Percentiles rank a stretch among this genome's conserved stretches.
phyloP scores from a whole-genome alignment of 108 stramenopile genomes.

The Seminavis robusta region DNA sequence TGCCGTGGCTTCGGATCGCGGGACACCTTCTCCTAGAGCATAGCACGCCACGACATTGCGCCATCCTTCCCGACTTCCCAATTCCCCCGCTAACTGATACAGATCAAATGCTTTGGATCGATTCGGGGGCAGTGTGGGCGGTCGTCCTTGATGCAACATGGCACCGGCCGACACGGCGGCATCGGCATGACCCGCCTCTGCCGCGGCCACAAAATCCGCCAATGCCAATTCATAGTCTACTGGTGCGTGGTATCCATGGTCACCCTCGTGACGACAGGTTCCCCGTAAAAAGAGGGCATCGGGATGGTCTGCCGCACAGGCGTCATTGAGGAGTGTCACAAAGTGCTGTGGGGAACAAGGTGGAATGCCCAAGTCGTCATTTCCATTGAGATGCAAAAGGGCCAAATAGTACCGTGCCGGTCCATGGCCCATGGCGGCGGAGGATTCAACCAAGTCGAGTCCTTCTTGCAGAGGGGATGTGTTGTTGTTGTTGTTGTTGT shows the following conservation, averaged over 20 bases:
- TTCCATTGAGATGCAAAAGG: conserved; percentile 50
- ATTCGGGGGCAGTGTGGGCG: conserved; percentile 46
- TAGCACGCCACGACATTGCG: conserved; percentile 83
- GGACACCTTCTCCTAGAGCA: conserved; percentile 70
- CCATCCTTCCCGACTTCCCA: conserved; percentile 82
- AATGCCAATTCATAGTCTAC: conserved; percentile 45
- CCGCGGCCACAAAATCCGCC: conserved; percentile 58
- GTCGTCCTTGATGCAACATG: conserved; percentile 50
- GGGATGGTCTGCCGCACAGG: conserved; percentile 46
- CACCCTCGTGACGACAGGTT: conserved; percentile 56
- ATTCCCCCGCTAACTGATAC: conserved; percentile 78
- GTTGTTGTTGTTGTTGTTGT: conserved; percentile 92
- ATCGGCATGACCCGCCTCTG: conserved; percentile 64
- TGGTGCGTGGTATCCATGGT: conserved; percentile 46
- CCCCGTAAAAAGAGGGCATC: conserved; percentile 74
- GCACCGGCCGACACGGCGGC: conserved; percentile 83
- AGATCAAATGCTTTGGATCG: conserved; percentile 66
- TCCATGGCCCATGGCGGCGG: conserved; percentile 53
- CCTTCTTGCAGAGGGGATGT: conserved; percentile 26
- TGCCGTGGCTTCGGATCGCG: conserved; percentile 64
- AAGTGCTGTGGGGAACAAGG: conserved; percentile 32
- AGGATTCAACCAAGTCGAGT: conserved; percentile 29
- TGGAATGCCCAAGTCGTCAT: conserved; percentile 40
- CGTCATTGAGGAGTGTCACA: conserved; percentile 26
- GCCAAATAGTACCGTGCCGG: conserved; percentile 78